Evolutionary conservation across 441 rosid species (phyloP).

Genomic region (Adansonia grandidieri): DNA sequence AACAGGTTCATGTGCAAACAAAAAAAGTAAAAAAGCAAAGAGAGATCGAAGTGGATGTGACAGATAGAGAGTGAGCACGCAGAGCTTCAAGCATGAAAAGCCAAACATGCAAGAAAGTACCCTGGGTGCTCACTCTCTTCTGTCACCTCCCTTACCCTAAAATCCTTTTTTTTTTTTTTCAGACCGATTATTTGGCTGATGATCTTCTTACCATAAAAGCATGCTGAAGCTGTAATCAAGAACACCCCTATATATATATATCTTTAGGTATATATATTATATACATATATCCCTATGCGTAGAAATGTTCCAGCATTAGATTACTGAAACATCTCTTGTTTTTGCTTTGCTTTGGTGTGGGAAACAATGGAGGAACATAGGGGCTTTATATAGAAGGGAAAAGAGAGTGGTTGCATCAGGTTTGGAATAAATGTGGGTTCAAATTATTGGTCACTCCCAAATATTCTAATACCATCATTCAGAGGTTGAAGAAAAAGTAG

Average conservation of each 20-base stretch:
- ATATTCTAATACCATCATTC: conserved; percentile 28
- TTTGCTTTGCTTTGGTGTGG: conserved; percentile 39
- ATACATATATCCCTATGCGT: too few species aligned
- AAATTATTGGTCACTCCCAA: conserved; percentile 26
- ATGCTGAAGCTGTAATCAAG: background rate
- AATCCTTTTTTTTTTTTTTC: conserved; percentile 4
- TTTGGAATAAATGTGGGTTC: conserved; percentile 43
- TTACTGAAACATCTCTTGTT: conserved; percentile 20
- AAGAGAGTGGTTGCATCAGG: conserved; percentile 33
- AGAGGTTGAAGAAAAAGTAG: conserved; percentile 1
- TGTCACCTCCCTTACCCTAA: conserved; percentile 70
- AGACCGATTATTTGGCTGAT: background rate
- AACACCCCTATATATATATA: background rate
- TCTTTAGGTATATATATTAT: background rate
- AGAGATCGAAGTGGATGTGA: conserved; percentile 51
- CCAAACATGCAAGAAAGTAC: conserved; percentile 58
- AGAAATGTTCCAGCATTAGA: conserved; percentile 24
- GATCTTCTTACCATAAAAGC: background rate
- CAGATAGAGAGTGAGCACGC: conserved; percentile 90
- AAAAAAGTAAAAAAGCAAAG: background rate
- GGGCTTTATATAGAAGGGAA: conserved; percentile 58
- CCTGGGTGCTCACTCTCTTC: conserved; percentile 97
- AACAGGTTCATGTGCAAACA: background rate
- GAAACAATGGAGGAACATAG: conserved; percentile 41
- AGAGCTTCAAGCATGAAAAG: conserved; percentile 64